Percentiles rank a stretch among this genome's conserved stretches.
Conservation (phyloP, 2,329 filamentous ascomycete species). For the Colletotrichum sp. region DNA sequence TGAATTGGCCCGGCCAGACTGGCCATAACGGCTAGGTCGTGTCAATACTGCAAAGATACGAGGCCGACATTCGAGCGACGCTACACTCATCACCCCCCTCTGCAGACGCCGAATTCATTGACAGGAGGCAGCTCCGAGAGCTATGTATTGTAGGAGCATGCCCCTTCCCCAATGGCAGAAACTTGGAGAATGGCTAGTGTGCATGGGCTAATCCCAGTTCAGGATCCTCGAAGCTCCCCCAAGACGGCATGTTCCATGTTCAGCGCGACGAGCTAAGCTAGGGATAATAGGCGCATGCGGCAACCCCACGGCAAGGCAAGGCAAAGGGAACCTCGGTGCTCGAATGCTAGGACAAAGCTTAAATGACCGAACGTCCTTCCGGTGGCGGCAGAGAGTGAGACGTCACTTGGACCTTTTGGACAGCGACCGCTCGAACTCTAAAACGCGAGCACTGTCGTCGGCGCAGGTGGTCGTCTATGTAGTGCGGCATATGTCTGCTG, state of each 20-base stretch:
- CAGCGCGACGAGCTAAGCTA: neutral
- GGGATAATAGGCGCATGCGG: neutral
- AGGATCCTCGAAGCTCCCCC: neutral
- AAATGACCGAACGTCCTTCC: neutral
- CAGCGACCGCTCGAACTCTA: neutral
- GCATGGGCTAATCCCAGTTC: neutral
- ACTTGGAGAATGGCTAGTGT: neutral
- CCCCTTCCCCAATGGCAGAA: neutral
- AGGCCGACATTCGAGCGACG: neutral
- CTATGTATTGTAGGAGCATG: neutral
- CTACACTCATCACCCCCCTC: neutral
- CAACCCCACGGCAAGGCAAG: neutral
- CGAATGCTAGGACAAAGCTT: neutral
- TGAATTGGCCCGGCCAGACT: neutral
- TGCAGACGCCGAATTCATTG: rapidly evolving
- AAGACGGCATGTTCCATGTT: neutral
- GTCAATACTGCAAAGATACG: neutral
- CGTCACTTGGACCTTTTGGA: slow-evolving; percentile 2
- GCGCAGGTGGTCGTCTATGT: neutral
- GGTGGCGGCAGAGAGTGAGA: neutral
- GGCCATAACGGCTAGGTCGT: slow-evolving; percentile 1
- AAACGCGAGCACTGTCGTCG: neutral
- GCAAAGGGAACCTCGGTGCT: neutral
- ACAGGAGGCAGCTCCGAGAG: neutral
- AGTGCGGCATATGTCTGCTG: neutral